Base-by-base conservation (phyloP, 2,329 filamentous ascomycete genomes). In the Tolypocladium capitatum region DNA sequence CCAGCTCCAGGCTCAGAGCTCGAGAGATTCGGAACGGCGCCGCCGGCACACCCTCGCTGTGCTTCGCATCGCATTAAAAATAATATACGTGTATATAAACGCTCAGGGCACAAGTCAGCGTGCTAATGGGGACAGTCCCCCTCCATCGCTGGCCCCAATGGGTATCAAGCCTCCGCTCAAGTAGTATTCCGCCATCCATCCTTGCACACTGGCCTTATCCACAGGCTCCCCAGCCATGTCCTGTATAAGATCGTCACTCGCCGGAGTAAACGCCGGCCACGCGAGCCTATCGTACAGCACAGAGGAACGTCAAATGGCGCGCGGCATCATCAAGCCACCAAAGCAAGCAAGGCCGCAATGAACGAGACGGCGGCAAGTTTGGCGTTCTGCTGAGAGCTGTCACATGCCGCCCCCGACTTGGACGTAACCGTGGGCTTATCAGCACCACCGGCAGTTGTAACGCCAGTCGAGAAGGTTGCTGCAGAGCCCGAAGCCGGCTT, bases 401-500 rank as follows among this genome's bases (percentile, higher is more conserved):
- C 36, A n/a, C 9, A 31, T 35, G 48, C 30, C 32, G 52, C 52
- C 16, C 42, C 50, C 14, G 53, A 52, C 16, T 43, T 41, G 8
- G 47, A 38, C 14, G 50, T 41, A 31, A 50, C 45, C n/a, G 40
- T 48, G 4, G 53, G 45, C 38, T 50, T 52, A 9, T 30, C 43
- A 7, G 49, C 11, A 8, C 13, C 45, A 13, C 21, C 30, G 16
- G 43, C 35, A 14, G 33, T n/a, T 1, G 49, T 46, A 16, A 31
- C 32, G 31, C 32, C 35, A 14, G 50, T 44, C 8, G 49, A 41
- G 18, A 45, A 33, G 14, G 40, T 14, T 16, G 49, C 50, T 6
- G 36, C 43, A 30, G 51, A 46, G 13, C 40, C 43, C 13, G 46
- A 36, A 13, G 27, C 49, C 6, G 43, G 42, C 21, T n/a, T 42